Percentiles rank a stretch among this genome's conserved stretches.
These are phyloP conservation scores for Coemansia umbellata DNA, from an alignment of 192 early-diverging fungal genomes.

Conservation along the genomic window DNA sequence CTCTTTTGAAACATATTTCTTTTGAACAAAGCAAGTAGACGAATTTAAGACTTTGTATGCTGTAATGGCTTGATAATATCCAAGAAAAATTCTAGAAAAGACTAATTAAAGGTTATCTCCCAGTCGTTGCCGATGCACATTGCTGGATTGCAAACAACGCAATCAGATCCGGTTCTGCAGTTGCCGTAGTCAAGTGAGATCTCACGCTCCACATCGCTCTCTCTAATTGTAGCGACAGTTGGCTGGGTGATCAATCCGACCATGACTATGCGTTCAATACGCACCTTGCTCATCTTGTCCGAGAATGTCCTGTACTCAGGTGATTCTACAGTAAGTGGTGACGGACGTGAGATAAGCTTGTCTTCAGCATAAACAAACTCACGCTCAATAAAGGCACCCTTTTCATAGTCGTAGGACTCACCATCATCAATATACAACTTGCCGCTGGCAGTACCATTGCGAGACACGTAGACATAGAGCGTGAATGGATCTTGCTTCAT, in stretches of 20 bases:
- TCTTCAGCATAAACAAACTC: background rate
- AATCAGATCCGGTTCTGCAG: background rate
- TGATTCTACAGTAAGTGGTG: background rate
- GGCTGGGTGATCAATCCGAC: background rate
- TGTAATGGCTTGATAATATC: too few relatives aligned
- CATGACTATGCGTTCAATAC: background rate
- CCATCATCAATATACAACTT: slow-evolving; percentile 94
- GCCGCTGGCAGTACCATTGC: slow-evolving; percentile 65
- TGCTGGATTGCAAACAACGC: background rate
- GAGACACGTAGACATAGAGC: slow-evolving; percentile 74
- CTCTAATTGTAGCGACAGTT: background rate
- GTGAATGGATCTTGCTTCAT: slow-evolving; percentile 91
- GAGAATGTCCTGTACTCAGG: too few relatives aligned
- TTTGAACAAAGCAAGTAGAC: too few relatives aligned
- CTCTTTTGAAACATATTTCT: too few relatives aligned
- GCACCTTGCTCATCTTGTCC: too few relatives aligned
- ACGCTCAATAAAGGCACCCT: slow-evolving; percentile 39
- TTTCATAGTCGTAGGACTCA: slow-evolving; percentile 64
- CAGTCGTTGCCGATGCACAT: background rate
- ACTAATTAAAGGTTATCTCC: background rate
- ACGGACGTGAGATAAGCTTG: background rate
- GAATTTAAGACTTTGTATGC: too few relatives aligned
- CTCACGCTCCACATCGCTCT: background rate
- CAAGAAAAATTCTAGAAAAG: too few relatives aligned
- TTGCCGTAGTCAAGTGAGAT: background rate